A percentile compares a stretch with the other conserved stretches of the same genome.
Conservation (phyloP, 805 yeast genomes). For the Torulaspora delbrueckii region DNA sequence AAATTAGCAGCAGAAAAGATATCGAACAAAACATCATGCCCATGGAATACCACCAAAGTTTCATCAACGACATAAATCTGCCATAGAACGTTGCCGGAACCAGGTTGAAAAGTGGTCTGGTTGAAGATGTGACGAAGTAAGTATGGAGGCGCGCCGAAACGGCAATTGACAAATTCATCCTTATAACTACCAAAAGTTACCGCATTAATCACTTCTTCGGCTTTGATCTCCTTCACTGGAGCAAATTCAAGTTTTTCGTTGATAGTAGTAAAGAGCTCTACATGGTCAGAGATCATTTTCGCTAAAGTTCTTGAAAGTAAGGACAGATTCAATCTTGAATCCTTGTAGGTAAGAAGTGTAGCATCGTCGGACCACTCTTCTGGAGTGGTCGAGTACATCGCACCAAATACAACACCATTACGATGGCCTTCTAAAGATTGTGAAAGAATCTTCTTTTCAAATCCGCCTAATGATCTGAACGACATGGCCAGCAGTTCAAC, state of each 20-base stretch:
- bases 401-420: constrained; percentile 29
- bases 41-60: constrained; percentile 28
- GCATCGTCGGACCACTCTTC: constrained; percentile 26
- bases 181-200: constrained; percentile 23
- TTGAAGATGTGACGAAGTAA: constrained; percentile 28
- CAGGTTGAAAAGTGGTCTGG: constrained; percentile 21
- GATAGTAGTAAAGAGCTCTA: constrained; percentile 24
- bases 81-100: constrained; percentile 27
- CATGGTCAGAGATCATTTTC: constrained; percentile 21
- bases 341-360: constrained; percentile 21
- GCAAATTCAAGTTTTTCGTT: constrained; percentile 24
- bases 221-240: constrained; percentile 17
- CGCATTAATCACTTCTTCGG: constrained; percentile 24
- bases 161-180: constrained; percentile 28
- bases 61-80: constrained; percentile 26
- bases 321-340: constrained; percentile 16
- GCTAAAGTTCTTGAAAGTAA: constrained; percentile 21
- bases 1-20: constrained; percentile 30
- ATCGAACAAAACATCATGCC: constrained; percentile 32
- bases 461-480: constrained; percentile 25
- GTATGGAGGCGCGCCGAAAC: constrained; percentile 29
- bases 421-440: constrained; percentile 23
- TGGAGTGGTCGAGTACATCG: constrained; percentile 16
- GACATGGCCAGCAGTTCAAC: constrained; percentile 13
- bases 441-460: constrained; percentile 24